phyloP scores from a whole-genome alignment of 2,329 filamentous ascomycete species.

The Fusarium luffae region DNA sequence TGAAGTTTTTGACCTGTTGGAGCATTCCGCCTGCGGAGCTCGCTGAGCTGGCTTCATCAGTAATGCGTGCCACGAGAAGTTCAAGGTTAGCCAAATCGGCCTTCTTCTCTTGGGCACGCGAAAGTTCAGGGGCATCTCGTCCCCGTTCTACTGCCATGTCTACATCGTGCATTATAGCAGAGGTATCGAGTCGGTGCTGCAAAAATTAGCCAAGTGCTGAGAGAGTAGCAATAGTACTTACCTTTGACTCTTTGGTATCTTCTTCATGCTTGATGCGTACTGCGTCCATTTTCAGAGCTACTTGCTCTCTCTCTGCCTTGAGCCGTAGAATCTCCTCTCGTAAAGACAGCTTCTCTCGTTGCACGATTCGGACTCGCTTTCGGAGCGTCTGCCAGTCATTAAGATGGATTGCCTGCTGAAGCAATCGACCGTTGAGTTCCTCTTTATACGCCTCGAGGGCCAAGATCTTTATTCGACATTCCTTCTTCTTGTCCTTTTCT shows the following conservation, averaged over 20 bases:
- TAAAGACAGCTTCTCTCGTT: constrained; percentile 66
- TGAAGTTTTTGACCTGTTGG: constrained; percentile 69
- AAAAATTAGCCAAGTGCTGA: constrained; percentile 5
- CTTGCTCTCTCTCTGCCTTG: constrained; percentile 69
- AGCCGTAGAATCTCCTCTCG: constrained; percentile 70
- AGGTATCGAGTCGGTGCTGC: constrained; percentile 63
- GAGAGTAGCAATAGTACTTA: constrained; percentile 45
- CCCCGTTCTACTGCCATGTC: constrained; percentile 67
- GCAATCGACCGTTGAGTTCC: constrained; percentile 65
- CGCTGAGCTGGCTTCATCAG: constrained; percentile 63
- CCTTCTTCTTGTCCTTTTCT: constrained; percentile 61
- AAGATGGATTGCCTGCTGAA: constrained; percentile 70
- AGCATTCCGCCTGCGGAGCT: constrained; percentile 64
- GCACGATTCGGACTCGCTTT: constrained; percentile 66
- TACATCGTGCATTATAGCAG: constrained; percentile 69
- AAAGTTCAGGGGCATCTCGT: constrained; percentile 60
- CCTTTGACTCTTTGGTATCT: constrained; percentile 63
- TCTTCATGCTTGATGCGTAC: constrained; percentile 69
- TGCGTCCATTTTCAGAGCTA: constrained; percentile 71
- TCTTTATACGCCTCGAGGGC: constrained; percentile 69
- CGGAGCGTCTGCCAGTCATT: constrained; percentile 68
- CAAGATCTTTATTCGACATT: constrained; percentile 65
- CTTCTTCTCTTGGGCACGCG: constrained; percentile 58
- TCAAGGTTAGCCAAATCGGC: constrained; percentile 68
- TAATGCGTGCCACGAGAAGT: constrained; percentile 64